These are phyloP conservation scores for Incumbomyces delicatus DNA, from an alignment of 2,329 filamentous ascomycete genomes.

Conservation along the genomic window DNA sequence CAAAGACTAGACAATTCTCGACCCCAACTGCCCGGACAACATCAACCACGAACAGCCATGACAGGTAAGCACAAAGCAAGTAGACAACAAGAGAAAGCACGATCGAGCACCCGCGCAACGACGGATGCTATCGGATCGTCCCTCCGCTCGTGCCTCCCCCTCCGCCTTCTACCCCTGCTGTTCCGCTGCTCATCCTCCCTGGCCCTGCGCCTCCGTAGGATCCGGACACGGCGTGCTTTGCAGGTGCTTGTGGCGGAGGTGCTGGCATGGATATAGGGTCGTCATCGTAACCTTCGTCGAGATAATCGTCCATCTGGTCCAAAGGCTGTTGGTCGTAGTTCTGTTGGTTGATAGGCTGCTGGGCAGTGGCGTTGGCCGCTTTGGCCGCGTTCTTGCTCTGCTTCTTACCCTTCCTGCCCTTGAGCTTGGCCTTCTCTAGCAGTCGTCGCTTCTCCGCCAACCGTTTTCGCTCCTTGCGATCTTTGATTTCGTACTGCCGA, in stretches of 20 bases:
- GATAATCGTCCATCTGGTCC: constrained; percentile 40
- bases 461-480: constrained; percentile 71
- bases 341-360: constrained; percentile 29
- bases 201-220: constrained; percentile 13
- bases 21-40: constrained; percentile 7
- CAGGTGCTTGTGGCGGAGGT: constrained; percentile 27
- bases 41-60: constrained; percentile 4
- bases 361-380: constrained; percentile 27
- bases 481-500: constrained; percentile 87
- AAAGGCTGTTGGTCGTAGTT: constrained; percentile 32
- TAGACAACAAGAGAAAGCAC: constrained; percentile 7
- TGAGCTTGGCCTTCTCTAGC: constrained; percentile 88
- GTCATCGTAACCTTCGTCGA: constrained; percentile 42
- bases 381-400: constrained; percentile 56
- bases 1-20: constrained; percentile 8
- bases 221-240: constrained; percentile 12
- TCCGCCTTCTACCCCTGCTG: constrained; percentile 12
- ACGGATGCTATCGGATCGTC: constrained; percentile 15
- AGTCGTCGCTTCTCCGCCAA: constrained; percentile 76
- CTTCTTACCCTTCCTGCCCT: constrained; percentile 83
- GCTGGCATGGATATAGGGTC: constrained; percentile 33
- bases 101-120: constrained; percentile 8
- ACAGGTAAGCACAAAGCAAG: not conserved
- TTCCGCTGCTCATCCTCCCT: constrained; percentile 4
- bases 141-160: constrained; percentile 6